Evolutionary conservation across 176 grass and related monocot species (phyloP), one percentile per base, ranked within the genome.

Genomic region (Carex littledalei): DNA sequence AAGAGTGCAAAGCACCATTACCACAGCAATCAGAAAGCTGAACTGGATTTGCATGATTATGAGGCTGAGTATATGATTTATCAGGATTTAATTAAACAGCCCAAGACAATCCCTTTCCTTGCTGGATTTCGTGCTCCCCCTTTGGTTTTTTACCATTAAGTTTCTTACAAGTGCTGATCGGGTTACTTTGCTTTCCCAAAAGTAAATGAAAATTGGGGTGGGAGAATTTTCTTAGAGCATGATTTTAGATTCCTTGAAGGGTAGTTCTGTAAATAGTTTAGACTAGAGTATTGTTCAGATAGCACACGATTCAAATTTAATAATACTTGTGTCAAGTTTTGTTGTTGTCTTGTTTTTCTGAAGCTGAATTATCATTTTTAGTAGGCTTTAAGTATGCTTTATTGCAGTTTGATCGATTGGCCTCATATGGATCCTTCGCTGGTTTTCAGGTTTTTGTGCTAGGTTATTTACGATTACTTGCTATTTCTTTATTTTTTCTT

Each of bases 31-130:
- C 94, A 93, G 81, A 90, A 86, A 26, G 81, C 82, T 50, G 92
- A 97, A 90, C 87, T 97, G 16, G 78, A 83, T 63, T 85, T 97
- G 87, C 94, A 94, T 83, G 92, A 97, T 85, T 94, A 97, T 83
- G 73, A 88, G 81, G 94, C 92, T 34, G 94, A 97, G 90, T 94
- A 94, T 86, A 88, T 89, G 15, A 92, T 94, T 83, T 97, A 97
- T 88, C 12, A 65, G 18, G 87, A 97, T 85, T 88, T 94, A 53
- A 58, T 91, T 56, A 71, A 65, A 41, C 85, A 87, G 26, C 94
- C 94, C 39, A 70, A 90, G 86, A 72, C 43, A 20, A 83, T 97
- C 12, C 94, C 94, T 18, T 94, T 94, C 75, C 88, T 97, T 3
- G 58, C 78, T 32, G 86, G 80, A 37, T 86, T 86, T 82, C 34